Evolutionary conservation across 805 yeast genomes (phyloP).

Genomic region (Wickerhamiella azymoides): DNA sequence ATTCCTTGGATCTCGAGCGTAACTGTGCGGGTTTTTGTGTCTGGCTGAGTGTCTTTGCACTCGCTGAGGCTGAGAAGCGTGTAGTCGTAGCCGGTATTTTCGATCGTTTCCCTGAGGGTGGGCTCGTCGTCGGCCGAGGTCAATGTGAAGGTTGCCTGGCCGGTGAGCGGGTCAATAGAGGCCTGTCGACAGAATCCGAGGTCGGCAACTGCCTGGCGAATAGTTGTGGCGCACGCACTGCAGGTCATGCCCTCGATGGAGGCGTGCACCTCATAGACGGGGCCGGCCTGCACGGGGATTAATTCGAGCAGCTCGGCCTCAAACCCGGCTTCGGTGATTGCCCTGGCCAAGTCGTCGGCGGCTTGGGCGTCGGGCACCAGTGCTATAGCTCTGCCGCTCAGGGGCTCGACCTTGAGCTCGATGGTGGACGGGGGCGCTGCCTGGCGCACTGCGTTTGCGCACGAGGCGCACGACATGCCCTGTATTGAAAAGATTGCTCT

Average conservation of each 20-base stretch:
- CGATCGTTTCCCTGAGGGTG: constrained; percentile 36
- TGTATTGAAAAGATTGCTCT: constrained; percentile 42
- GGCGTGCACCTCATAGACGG: constrained; percentile 39
- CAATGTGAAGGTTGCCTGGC: constrained; percentile 48
- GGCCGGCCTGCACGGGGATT: constrained; percentile 38
- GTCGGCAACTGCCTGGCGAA: constrained; percentile 36
- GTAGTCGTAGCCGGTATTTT: constrained; percentile 39
- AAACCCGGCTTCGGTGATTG: constrained; percentile 34
- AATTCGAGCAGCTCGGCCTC: constrained; percentile 43
- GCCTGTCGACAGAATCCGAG: constrained; percentile 41
- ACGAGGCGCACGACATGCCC: constrained; percentile 61
- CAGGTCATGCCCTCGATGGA: constrained; percentile 63
- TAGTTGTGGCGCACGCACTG: constrained; percentile 37
- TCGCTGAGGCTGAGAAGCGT: constrained; percentile 32
- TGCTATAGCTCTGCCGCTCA: constrained; percentile 40
- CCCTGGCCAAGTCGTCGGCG: constrained; percentile 36
- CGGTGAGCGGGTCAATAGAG: constrained; percentile 44
- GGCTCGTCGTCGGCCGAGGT: constrained; percentile 28
- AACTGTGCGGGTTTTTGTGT: constrained; percentile 40
- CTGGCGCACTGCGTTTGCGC: constrained; percentile 36
- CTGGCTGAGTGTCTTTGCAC: constrained; percentile 35
- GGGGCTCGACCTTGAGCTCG: constrained; percentile 37
- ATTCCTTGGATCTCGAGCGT: constrained; percentile 47
- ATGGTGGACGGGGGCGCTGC: constrained; percentile 28
- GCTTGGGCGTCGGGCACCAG: constrained; percentile 39